Conservation (phyloP, 139 green algal species). For the Closterium sp. region DNA sequence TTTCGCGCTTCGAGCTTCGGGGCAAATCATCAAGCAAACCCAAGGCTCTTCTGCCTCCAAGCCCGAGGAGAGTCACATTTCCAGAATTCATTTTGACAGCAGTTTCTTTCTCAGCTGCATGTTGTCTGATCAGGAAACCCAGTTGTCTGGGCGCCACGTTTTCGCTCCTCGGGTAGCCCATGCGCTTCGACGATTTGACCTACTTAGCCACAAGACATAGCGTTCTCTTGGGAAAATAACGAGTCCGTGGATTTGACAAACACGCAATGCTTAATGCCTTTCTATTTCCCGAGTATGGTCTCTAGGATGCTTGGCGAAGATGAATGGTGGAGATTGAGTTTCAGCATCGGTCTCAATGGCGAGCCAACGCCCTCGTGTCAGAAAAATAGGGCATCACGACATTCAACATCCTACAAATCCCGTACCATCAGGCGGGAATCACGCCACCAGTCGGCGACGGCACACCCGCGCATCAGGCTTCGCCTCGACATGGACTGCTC, state of each 20-base stretch:
- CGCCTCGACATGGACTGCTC: neutral
- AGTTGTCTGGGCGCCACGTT: too few relatives aligned
- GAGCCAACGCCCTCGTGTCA: neutral
- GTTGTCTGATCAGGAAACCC: too few relatives aligned
- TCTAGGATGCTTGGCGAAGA: neutral
- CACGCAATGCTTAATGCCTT: neutral
- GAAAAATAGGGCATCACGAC: neutral
- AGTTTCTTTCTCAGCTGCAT: too few relatives aligned
- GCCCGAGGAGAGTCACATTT: too few relatives aligned
- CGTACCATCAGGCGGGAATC: neutral
- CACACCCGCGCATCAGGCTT: neutral
- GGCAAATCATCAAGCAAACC: too few relatives aligned
- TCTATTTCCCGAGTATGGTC: neutral
- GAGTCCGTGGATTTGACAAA: neutral
- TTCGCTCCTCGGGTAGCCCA: neutral
- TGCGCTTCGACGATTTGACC: neutral
- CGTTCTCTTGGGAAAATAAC: neutral
- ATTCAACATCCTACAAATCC: neutral
- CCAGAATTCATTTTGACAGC: too few relatives aligned
- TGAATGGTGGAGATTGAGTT: neutral
- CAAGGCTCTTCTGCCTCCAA: too few relatives aligned
- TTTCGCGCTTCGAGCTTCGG: too few relatives aligned
- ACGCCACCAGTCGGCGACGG: neutral
- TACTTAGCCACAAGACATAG: neutral
- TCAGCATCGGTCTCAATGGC: neutral